Base-by-base conservation (phyloP, 371 early-diverging fungal species). In the Zychaea mexicana region DNA sequence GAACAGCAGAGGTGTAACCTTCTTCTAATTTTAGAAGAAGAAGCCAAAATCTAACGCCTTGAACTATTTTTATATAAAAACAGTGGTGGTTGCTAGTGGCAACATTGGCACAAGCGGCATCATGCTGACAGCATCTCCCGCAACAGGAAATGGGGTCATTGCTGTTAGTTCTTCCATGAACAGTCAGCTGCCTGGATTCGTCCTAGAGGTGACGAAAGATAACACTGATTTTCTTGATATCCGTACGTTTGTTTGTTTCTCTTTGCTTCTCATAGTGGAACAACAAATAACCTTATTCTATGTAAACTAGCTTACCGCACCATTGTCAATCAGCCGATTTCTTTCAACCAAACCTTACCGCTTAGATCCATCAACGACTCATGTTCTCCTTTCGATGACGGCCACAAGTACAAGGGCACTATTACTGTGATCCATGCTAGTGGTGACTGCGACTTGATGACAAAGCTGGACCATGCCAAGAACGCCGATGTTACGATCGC, bases 41-140 rank as follows among this genome's bases (percentile, higher is more conserved):
- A 10, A 7, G 19, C 6, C 19, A 3, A 42, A 24, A 1, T 9
- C 3, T 1, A 47, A 17, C 17, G 2, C 10, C 2, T 15, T 1
- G 12, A 30, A 12, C 21, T 32, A 17, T 26, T 42, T 30, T 24
- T 42, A 12, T 15, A 33, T 8, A 33, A 33, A 33, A 33, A 33
- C 5, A 78, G 78, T 78, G 27, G 65, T 73, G 47, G 68, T 68
- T 10, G 86, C 93, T 13, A 78, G 73, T 52, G 94, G 94, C n/a
- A 94, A 94, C 74, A 78, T 78, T 24, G 93, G 92, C 9, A 31
- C 66, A 3, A 70, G 75, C 8, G 95, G 95, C 2, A 66, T 89
- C 17, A 88, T 78, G 61, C 67, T 84, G 33, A 77, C 81, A 2
- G 72, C 78, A 3, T 67, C 89, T 5, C 92, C 92, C 8, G 88